A percentile compares a stretch with the other conserved stretches of the same genome.
Evolutionary conservation across 2,329 filamentous ascomycete species (phyloP).

Genomic region (Penicillium sp.): DNA sequence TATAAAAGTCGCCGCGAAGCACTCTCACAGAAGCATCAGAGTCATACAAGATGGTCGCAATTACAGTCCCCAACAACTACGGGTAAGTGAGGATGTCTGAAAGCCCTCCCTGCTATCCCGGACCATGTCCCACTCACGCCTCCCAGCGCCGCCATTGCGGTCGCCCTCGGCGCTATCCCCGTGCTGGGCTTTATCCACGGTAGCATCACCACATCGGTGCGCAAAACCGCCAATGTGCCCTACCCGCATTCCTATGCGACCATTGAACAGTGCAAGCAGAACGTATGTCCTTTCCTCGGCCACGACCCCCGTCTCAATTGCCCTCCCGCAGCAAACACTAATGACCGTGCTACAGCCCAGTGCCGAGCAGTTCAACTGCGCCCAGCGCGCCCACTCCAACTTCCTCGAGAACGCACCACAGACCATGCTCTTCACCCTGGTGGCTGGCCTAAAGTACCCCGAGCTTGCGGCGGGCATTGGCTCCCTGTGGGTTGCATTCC

Average conservation of each 20-base stretch:
- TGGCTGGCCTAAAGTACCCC: slow-evolving; percentile 56
- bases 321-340: slow-evolving; percentile 1
- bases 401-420: slow-evolving; percentile 58
- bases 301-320: neutral
- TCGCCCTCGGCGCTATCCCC: slow-evolving; percentile 54
- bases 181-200: slow-evolving; percentile 55
- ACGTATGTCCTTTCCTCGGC: slow-evolving; percentile 40
- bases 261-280: slow-evolving; percentile 51
- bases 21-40: no score
- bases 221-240: slow-evolving; percentile 52
- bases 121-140: slow-evolving; percentile 3
- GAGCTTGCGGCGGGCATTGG: slow-evolving; percentile 47
- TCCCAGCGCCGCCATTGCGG: slow-evolving; percentile 54
- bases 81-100: no score
- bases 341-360: slow-evolving; percentile 30
- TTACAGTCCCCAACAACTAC: slow-evolving; percentile 50
- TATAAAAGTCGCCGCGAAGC: neutral
- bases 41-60: slow-evolving; percentile 42
- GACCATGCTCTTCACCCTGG: slow-evolving; percentile 51
- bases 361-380: slow-evolving; percentile 52
- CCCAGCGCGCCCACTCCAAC: slow-evolving; percentile 58
- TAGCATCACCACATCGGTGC: slow-evolving; percentile 44
- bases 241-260: slow-evolving; percentile 61
- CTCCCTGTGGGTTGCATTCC: slow-evolving; percentile 50
- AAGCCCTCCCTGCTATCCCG: neutral